phyloP scores from a whole-genome alignment of 331 rosid genomes.

The Erythrophleum ivorense region DNA sequence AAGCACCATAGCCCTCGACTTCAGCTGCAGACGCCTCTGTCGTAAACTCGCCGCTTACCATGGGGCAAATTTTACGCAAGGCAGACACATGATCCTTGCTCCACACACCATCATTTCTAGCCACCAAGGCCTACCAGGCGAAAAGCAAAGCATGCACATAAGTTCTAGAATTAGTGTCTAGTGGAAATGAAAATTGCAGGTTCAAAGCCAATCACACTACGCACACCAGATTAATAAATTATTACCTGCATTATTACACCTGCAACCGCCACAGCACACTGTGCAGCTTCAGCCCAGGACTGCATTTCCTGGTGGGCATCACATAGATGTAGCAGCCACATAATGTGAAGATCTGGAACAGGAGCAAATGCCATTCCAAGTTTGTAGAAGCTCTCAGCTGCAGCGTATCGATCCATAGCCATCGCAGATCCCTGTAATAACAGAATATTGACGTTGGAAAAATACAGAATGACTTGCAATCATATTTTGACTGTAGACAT shows the following conservation, averaged over 20 bases:
- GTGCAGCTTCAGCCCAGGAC: slow-evolving; percentile 98
- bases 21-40: slow-evolving; percentile 95
- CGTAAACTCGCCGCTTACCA: slow-evolving; percentile 86
- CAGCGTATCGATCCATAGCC: slow-evolving; percentile 93
- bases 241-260: slow-evolving; percentile 94
- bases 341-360: slow-evolving; percentile 95
- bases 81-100: slow-evolving; percentile 87
- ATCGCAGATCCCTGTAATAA: slow-evolving; percentile 83
- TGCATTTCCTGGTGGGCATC: slow-evolving; percentile 98
- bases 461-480: slow-evolving; percentile 17
- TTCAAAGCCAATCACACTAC: no score
- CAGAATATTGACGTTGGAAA: no score
- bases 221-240: slow-evolving; percentile 19
- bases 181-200: slow-evolving; percentile 38
- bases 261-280: slow-evolving; percentile 95
- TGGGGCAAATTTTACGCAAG: slow-evolving; percentile 86
- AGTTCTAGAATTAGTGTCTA: no score
- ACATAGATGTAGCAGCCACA: slow-evolving; percentile 95
- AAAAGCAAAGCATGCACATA: no score
- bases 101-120: slow-evolving; percentile 97
- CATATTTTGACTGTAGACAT: slow-evolving; percentile 5
- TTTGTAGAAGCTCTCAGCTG: slow-evolving; percentile 86
- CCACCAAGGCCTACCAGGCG: slow-evolving; percentile 92
- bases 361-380: slow-evolving; percentile 96
- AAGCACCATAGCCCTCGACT: slow-evolving; percentile 97